These are phyloP conservation scores for Suillus discolor DNA, from an alignment of 768 basidiomycete species.

Conservation along the genomic window DNA sequence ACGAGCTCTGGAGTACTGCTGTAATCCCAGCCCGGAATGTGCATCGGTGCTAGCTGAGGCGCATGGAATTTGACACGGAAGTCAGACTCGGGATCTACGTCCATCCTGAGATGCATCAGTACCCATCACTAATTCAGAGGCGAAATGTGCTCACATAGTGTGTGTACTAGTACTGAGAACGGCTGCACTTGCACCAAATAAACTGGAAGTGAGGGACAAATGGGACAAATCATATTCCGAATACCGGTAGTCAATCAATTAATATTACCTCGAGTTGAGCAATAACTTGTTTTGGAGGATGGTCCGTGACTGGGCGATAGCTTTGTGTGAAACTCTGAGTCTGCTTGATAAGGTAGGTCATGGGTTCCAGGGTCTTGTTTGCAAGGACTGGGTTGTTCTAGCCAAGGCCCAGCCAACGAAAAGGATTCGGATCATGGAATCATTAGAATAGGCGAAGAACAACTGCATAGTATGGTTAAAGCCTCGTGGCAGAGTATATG, in stretches of 20 bases:
- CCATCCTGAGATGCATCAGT: constrained; percentile 17
- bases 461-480: constrained; percentile 6
- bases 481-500: background rate
- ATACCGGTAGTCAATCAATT: constrained; percentile 6
- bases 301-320: constrained; percentile 9
- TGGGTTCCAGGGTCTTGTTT: constrained; percentile 7
- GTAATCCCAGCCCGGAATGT: constrained; percentile 32
- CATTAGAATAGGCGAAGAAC: background rate
- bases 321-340: constrained; percentile 3
- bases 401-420: background rate
- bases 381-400: background rate
- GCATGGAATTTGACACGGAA: constrained; percentile 33
- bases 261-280: constrained; percentile 1
- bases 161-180: background rate
- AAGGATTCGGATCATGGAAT: constrained; percentile 1
- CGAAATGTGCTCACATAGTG: constrained; percentile 10
- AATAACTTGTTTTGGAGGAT: constrained; percentile 3
- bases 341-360: constrained; percentile 3
- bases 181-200: constrained; percentile 1
- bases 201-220: constrained; percentile 1
- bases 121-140: background rate
- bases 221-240: background rate
- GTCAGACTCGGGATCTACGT: constrained; percentile 15
- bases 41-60: constrained; percentile 29
- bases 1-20: constrained; percentile 26